These are phyloP conservation scores for Diaporthe sp. DNA, from an alignment of 2,329 filamentous ascomycete species.

Conservation along the genomic window DNA sequence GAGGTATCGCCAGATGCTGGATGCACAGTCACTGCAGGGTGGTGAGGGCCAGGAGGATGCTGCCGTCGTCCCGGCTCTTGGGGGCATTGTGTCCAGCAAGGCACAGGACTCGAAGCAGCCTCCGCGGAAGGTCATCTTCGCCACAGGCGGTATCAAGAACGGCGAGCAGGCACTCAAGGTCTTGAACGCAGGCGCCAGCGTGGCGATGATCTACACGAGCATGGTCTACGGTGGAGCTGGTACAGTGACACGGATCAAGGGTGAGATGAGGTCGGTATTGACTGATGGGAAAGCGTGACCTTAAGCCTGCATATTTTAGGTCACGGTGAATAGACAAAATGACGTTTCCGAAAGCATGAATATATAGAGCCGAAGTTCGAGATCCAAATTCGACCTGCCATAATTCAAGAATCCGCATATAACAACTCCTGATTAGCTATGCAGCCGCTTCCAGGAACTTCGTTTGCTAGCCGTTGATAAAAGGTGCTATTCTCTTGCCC, in stretches of 20 bases:
- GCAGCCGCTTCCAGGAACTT: neutral
- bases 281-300: slow-evolving; percentile 38
- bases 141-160: slow-evolving; percentile 92
- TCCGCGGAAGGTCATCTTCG: slow-evolving; percentile 86
- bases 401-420: no score
- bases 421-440: neutral
- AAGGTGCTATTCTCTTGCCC: no score
- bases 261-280: slow-evolving; percentile 67
- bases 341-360: neutral
- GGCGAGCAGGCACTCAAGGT: slow-evolving; percentile 86
- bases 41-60: slow-evolving; percentile 46
- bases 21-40: slow-evolving; percentile 61
- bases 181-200: slow-evolving; percentile 88
- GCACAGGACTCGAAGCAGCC: slow-evolving; percentile 46
- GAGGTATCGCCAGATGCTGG: slow-evolving; percentile 80
- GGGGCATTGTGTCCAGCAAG: slow-evolving; percentile 51
- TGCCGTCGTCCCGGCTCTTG: slow-evolving; percentile 52
- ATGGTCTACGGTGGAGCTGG: slow-evolving; percentile 76
- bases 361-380: neutral
- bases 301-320: neutral
- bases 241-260: slow-evolving; percentile 75
- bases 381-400: neutral
- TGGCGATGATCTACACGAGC: slow-evolving; percentile 92
- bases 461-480: neutral
- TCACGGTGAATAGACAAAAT: slow-evolving; percentile 34